A percentile compares a stretch with the other conserved stretches of the same genome.
These are phyloP conservation scores for Neurospora cerealis DNA, from an alignment of 495 filamentous ascomycete genomes.

Conservation along the genomic window DNA sequence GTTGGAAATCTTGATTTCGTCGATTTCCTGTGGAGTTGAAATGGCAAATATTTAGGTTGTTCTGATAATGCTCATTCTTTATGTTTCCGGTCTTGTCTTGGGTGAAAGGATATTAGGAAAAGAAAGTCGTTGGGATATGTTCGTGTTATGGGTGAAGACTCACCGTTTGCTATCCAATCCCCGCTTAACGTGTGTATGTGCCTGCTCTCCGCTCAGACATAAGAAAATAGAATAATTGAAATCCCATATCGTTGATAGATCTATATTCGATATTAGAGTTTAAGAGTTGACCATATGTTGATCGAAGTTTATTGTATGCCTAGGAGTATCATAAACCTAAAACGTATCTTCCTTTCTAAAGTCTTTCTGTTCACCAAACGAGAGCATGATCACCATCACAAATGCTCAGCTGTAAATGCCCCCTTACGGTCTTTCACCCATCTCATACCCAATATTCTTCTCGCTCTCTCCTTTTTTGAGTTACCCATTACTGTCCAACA, in stretches of 20 bases:
- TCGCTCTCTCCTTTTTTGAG: background rate
- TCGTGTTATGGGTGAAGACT: background rate
- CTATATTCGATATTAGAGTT: background rate
- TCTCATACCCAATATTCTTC: background rate
- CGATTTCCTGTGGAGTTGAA: background rate
- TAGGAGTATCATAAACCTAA: background rate
- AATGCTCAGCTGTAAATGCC: background rate
- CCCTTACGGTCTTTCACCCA: background rate
- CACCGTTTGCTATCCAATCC: background rate
- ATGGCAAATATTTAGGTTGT: background rate
- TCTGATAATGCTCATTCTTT: background rate
- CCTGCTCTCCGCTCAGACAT: background rate
- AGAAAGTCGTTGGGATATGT: background rate
- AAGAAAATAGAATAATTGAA: background rate
- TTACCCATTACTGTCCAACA: background rate
- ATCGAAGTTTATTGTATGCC: background rate
- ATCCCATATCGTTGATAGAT: background rate
- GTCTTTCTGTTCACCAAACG: background rate
- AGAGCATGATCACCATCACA: background rate
- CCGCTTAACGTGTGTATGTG: background rate
- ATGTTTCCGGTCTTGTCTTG: background rate
- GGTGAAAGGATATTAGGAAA: background rate
- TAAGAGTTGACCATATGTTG: background rate
- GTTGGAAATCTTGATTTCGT: background rate
- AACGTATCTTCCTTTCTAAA: background rate